Evolutionary conservation across 202 grass and related monocot genomes (phyloP), one percentile per base, ranked within the genome.

Genomic region (Schoenoplectus triqueter): DNA sequence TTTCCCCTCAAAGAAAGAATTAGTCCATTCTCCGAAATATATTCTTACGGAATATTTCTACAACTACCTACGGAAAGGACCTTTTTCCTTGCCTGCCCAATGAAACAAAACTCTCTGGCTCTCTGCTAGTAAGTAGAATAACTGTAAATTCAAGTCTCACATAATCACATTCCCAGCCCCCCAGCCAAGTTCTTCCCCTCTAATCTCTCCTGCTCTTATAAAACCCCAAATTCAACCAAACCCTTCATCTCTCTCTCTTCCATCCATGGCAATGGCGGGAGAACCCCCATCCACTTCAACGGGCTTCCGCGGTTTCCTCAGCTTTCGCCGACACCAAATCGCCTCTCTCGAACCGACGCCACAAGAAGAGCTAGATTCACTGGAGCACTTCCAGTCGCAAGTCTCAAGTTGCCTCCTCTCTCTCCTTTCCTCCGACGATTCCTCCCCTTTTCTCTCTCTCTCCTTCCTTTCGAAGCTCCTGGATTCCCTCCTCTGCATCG

Each of bases 391-490:
- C 70, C 96, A 98, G 69, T 56, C 87, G 5, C 87, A 92, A 84
- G 91, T 98, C 86, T 87, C 96, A 57, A 86, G 85, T 54, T 91
- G 85, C 59, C 87, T 98, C 81, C 2, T 31, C 14, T 74, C 89
- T 0, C 89, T 98, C 4, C 54, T 82, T 10, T 64, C 86, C n/a
- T 0, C 63, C 59, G 47, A 46, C 10, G 0, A 55, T 7, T 69
- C 62, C 8, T 17, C 70, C 6, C 68, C 75, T 41, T 7, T 86
- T 31, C 91, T 97, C 6, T 91, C 91, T 2, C 81, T 98, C 1
- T 84, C 88, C 0, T 95, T 95, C 87, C 93, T 98, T 67, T 89
- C 91, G 69, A 92, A 95, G 86, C 85, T 98, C 66, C 89, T 98
- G 0, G 95, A 95, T 83, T 87, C 88, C 4, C 87, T 98, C 0